These are phyloP conservation scores for Leccinum incarnatum DNA, from an alignment of 768 basidiomycete genomes.

Conservation along the genomic window DNA sequence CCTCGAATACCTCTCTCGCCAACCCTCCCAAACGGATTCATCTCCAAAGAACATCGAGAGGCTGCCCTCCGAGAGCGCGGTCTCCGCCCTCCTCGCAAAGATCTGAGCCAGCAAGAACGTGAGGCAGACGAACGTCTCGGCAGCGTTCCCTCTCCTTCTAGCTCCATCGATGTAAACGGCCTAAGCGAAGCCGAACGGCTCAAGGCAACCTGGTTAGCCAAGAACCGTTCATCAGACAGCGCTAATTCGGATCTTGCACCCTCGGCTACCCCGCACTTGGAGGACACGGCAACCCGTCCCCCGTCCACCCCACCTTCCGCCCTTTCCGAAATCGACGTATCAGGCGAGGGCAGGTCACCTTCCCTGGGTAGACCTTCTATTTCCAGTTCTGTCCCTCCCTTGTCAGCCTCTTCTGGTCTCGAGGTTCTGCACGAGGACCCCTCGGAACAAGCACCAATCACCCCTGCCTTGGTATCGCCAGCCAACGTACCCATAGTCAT, in stretches of 20 bases:
- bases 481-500: conserved; percentile 18
- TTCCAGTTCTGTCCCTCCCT: conserved; percentile 20
- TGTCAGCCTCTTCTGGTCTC: conserved; percentile 25
- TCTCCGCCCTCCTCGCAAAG: conserved; percentile 45
- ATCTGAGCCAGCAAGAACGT: conserved; percentile 39
- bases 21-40: conserved; percentile 21
- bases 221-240: conserved; percentile 30
- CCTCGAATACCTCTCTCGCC: conserved; percentile 6
- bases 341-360: conserved; percentile 7
- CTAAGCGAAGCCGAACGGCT: conserved; percentile 49
- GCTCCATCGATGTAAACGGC: conserved; percentile 10
- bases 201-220: conserved; percentile 53
- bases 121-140: conserved; percentile 41
- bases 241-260: conserved; percentile 23
- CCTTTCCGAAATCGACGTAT: conserved; percentile 3
- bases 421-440: conserved; percentile 33
- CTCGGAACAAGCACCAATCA: conserved; percentile 17
- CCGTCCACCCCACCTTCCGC: neutral
- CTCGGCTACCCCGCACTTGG: conserved; percentile 1
- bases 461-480: conserved; percentile 3
- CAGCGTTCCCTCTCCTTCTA: conserved; percentile 34
- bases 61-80: conserved; percentile 63
- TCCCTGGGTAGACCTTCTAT: conserved; percentile 20
- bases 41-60: conserved; percentile 32
- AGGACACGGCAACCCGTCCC: neutral